Base-by-base conservation (phyloP, 352 stramenopile genomes). In the Globisporangium yorkense region DNA sequence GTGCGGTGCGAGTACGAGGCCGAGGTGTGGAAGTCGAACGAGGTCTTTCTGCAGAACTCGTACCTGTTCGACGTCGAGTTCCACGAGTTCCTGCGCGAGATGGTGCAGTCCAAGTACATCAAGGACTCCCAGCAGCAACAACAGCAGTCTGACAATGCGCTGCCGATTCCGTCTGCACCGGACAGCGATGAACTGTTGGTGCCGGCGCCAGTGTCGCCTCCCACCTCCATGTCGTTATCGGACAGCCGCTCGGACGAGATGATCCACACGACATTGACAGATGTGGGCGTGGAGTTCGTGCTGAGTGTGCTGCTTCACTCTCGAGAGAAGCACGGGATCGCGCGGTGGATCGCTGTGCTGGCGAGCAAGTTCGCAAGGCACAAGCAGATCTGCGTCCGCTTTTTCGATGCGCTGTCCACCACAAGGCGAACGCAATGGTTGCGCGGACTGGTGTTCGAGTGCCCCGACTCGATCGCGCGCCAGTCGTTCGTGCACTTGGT, bases 41-140 rank as follows among this genome's bases (percentile, higher is more conserved):
- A 97, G 29, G 87, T 87, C 13, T 97, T 98, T 63, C 70, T 96
- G 50, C 95, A 96, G 70, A 97, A 97, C 58, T 97, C 88, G 51
- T 98, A 98, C 60, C 73, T 99, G 49, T 92, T 99, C 29, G 94
- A 98, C 61, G 63, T 94, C 37, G 96, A 98, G 59, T 98, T 98
- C 62, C 93, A 98, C 66, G 75, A 87, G 43, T 99, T 99, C 64
- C 64, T 98, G 27, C 80, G 84, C 16, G 84, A 93, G 35, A 92
- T 96, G 77, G 81, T 96, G 27, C 80, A 90, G 43, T 87, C 80
- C 2, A 84, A 89, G 57, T 88, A 92, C 54, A 77, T 92, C 20
- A 87, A 86, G 62, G 77, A 90, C 12, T 13, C 24, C n/a, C 45
- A 37, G 16, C 40, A 33, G 29, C 44, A 54, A 27, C 5, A 8